Conservation (phyloP, 176 grass and related monocot species). For the Oryza meridionalis region DNA sequence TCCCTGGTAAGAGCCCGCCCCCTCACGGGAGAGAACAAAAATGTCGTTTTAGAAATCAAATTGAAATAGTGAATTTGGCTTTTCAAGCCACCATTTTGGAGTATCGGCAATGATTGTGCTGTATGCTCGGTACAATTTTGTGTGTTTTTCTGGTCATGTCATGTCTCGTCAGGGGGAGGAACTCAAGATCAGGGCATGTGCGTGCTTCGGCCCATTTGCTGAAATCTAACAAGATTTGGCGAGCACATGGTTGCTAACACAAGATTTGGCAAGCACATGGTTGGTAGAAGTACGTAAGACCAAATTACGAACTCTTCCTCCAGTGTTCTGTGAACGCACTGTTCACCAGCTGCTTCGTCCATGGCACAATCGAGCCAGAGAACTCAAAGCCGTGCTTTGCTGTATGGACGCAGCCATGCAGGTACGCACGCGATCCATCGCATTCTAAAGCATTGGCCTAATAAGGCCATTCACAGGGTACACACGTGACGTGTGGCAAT, state of each 20-base stretch:
- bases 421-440: too few species aligned
- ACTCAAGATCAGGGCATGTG: slow-evolving; percentile 35
- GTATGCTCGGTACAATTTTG: too few species aligned
- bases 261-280: neutral
- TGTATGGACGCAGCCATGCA: too few species aligned
- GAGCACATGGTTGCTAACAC: slow-evolving; percentile 6
- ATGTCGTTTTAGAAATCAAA: neutral
- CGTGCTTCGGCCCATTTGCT: slow-evolving; percentile 7
- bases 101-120: too few species aligned
- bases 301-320: neutral
- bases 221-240: slow-evolving; percentile 12
- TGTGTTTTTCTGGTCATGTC: neutral
- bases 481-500: too few species aligned
- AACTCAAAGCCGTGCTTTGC: slow-evolving; percentile 3
- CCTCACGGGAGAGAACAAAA: too few species aligned
- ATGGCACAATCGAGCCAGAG: neutral
- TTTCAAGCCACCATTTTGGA: too few species aligned
- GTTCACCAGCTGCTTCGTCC: neutral
- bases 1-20: too few species aligned
- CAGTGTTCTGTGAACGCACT: neutral
- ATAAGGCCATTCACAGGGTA: too few species aligned
- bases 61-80: too few species aligned
- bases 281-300: neutral
- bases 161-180: slow-evolving; percentile 23
- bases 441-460: too few species aligned